phyloP scores from a whole-genome alignment of 2,329 filamentous ascomycete species.

The Geoglossum cookeanum region DNA sequence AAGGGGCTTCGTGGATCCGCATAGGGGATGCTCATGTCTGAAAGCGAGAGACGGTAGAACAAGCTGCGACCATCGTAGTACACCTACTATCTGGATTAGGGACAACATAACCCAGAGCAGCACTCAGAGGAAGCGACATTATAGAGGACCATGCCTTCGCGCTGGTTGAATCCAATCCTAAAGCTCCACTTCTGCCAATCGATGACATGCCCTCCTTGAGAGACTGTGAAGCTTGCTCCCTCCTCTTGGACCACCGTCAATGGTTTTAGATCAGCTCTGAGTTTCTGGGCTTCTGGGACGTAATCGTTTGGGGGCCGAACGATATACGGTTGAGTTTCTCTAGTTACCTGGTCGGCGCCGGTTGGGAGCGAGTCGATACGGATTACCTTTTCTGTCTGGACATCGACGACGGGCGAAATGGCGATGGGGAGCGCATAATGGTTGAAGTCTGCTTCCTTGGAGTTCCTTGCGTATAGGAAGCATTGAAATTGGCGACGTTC shows the following conservation, averaged over 20 bases:
- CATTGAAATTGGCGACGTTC: slow-evolving; percentile 38
- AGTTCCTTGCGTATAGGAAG: slow-evolving; percentile 46
- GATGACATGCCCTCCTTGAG: slow-evolving; percentile 31
- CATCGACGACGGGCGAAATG: slow-evolving; percentile 49
- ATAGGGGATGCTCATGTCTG: slow-evolving; percentile 36
- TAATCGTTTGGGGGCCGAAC: slow-evolving; percentile 41
- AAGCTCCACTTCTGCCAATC: slow-evolving; percentile 50
- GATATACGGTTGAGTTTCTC: slow-evolving; percentile 31
- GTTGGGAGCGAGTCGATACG: slow-evolving; percentile 52
- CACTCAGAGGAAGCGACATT: slow-evolving; percentile 28
- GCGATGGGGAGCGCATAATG: slow-evolving; percentile 49
- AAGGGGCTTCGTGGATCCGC: slow-evolving; percentile 47
- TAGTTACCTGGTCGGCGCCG: slow-evolving; percentile 39
- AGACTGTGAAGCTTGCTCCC: slow-evolving; percentile 40
- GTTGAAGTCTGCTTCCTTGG: slow-evolving; percentile 41
- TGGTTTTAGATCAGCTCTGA: slow-evolving; percentile 43
- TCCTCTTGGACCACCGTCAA: slow-evolving; percentile 45
- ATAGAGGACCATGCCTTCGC: slow-evolving; percentile 49
- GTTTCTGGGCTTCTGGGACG: slow-evolving; percentile 39
- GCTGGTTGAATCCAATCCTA: slow-evolving; percentile 40
- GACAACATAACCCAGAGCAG: neutral
- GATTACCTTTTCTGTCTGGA: slow-evolving; percentile 41
- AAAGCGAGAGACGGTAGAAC: slow-evolving; percentile 46
- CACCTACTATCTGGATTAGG: slow-evolving; percentile 9
- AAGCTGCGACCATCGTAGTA: slow-evolving; percentile 42